Conservation (phyloP, 805 yeast genomes). For the Hanseniaspora meyeri region DNA sequence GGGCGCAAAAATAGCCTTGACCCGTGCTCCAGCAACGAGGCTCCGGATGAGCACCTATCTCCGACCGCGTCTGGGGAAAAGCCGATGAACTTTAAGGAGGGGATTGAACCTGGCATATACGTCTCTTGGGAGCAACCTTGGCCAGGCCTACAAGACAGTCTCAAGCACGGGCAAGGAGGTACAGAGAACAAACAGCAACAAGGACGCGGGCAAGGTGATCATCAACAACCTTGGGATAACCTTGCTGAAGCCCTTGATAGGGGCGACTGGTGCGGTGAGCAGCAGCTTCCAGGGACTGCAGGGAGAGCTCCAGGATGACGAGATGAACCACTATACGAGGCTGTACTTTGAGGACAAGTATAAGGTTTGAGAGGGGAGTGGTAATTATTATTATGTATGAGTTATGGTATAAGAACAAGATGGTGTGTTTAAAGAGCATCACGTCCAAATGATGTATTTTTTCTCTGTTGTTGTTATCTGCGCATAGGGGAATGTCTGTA, state of each 20-base stretch:
- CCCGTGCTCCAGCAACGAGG: slow-evolving; percentile 17
- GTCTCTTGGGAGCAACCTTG: slow-evolving; percentile 56
- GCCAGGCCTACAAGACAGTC: slow-evolving; percentile 53
- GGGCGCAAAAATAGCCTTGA: slow-evolving; percentile 17
- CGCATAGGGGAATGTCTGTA: too few relatives aligned
- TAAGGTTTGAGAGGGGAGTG: slow-evolving; percentile 3
- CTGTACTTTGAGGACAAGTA: slow-evolving; percentile 56
- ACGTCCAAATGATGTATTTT: too few relatives aligned
- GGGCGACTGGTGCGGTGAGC: slow-evolving; percentile 82
- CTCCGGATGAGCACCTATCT: not conserved
- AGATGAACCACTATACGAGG: slow-evolving; percentile 34
- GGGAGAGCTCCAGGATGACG: slow-evolving; percentile 59
- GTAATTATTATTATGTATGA: too few relatives aligned
- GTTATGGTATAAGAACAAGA: too few relatives aligned
- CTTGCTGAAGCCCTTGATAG: slow-evolving; percentile 72
- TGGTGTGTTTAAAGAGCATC: too few relatives aligned
- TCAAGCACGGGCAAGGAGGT: slow-evolving; percentile 48
- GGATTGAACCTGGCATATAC: slow-evolving; percentile 68
- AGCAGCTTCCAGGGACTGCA: slow-evolving; percentile 73
- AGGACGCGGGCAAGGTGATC: slow-evolving; percentile 53
- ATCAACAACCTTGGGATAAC: slow-evolving; percentile 72
- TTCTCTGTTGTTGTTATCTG: too few relatives aligned
- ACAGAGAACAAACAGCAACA: slow-evolving; percentile 51
- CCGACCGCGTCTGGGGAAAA: slow-evolving; percentile 28
- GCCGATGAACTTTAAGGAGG: slow-evolving; percentile 59